Evolutionary conservation across 306 rosid species (phyloP).

Genomic region (Rosa lucieae): DNA sequence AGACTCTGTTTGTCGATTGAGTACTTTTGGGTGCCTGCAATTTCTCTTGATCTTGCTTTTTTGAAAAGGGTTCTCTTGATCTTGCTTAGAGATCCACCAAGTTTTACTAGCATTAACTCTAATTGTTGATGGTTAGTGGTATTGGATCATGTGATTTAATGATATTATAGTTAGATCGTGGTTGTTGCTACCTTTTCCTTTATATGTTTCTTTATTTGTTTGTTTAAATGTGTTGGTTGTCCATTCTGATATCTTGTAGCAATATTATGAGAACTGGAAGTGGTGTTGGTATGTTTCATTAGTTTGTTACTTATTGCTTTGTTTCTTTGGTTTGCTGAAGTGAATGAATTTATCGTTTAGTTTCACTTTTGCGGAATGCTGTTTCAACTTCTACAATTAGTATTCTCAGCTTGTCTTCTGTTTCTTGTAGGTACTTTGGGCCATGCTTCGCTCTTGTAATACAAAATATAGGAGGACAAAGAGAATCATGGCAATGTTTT

Average conservation of each 20-base stretch:
- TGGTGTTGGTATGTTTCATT: neutral
- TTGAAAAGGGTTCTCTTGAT: neutral
- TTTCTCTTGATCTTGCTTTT: neutral
- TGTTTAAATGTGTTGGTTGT: neutral
- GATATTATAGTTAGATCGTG: neutral
- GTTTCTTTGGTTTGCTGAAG: neutral
- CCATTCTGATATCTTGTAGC: neutral
- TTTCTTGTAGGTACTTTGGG: conserved; percentile 64
- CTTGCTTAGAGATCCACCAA: neutral
- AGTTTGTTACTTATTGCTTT: neutral
- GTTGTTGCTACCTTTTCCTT: neutral
- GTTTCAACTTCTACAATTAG: conserved; percentile 15
- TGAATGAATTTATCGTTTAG: neutral
- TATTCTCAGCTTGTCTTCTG: conserved; percentile 23
- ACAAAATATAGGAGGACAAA: conserved; percentile 20
- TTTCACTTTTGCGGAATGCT: conserved; percentile 1
- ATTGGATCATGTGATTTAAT: neutral
- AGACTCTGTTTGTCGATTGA: neutral
- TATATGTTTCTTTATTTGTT: neutral
- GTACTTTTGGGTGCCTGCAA: neutral
- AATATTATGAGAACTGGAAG: neutral
- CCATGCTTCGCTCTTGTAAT: conserved; percentile 62
- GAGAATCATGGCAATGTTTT: conserved; percentile 36
- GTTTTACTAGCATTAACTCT: neutral
- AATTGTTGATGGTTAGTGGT: neutral